Base-by-base conservation (phyloP, 2,329 filamentous ascomycete genomes). In the Talaromyces sp. region DNA sequence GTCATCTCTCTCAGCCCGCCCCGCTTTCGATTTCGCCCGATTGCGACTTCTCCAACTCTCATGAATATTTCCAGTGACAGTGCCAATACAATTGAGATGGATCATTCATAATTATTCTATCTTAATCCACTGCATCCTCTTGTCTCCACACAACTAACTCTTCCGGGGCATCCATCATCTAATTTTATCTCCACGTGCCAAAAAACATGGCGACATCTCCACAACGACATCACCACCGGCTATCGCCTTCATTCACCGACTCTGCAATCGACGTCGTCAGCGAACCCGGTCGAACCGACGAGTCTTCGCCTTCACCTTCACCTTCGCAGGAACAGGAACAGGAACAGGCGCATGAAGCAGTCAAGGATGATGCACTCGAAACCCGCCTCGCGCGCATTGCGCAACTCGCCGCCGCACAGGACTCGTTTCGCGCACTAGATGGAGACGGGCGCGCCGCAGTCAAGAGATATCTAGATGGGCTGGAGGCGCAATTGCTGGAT, bases 401-500 rank as follows among this genome's bases (percentile, higher is more conserved):
- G 51, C 57, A 55, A 27, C 44, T 56, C 7, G 55, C 47, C 47
- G 55, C 55, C 30, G 60, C 36, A 33, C 57, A 60, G 55, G 58
- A 54, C 42, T 63, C 57, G 56, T 30, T 44, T 15, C 55, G 25
- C 3, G n/a, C 19, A n/a, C 22, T 61, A 6, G 32, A 60, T 30
- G 42, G 70, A 64, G 62, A 63, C n/a, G 69, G 71, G 17, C 65
- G 73, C 15, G 67, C 66, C 13, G 65, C 67, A 15, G 68, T 78
- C 11, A 71, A 76, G 51, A 66, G 68, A 19, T 71, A 75, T 56
- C 71, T 79, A 27, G 58, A 55, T 27, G 36, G 47, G 22, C 33
- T 61, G 27, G 58, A 63, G 49, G 30, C 27, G 13, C 17, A 73
- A 17, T 32, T 58, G 77, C 51, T 70, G 10, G 49, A 73, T 79